Conservation (phyloP, 2,329 filamentous ascomycete species). For the Hypoxylon sp. region DNA sequence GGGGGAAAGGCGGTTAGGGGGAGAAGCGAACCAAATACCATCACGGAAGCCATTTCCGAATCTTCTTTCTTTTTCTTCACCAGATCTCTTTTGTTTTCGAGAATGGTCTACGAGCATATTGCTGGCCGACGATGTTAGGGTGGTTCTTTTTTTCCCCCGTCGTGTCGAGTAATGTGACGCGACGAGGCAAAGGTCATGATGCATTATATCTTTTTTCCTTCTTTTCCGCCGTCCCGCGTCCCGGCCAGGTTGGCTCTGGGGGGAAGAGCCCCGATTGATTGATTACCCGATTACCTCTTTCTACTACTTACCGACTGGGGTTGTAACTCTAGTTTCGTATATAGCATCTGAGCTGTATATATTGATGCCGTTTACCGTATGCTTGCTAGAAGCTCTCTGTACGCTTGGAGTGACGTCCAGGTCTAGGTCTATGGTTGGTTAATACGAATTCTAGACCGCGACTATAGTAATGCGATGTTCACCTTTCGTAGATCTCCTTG, state of each 20-base stretch:
- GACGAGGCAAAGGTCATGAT: constrained; percentile 4
- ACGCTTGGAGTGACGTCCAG: neutral
- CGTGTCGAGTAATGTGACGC: constrained; percentile 5
- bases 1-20: constrained; percentile 1
- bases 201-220: constrained; percentile 1
- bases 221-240: neutral
- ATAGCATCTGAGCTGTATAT: constrained; percentile 45
- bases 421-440: neutral
- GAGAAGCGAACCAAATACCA: constrained; percentile 30
- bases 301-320: constrained; percentile 13
- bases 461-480: neutral
- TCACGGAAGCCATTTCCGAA: constrained; percentile 18
- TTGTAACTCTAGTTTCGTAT: constrained; percentile 42
- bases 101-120: constrained; percentile 36
- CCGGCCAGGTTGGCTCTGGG: constrained; percentile 11
- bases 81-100: constrained; percentile 33
- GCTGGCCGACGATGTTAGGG: constrained; percentile 21
- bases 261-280: constrained; percentile 6
- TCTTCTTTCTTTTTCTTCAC: constrained; percentile 15
- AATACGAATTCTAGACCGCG: neutral
- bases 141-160: neutral
- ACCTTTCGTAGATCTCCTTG: neutral
- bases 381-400: neutral
- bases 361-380: constrained; percentile 22
- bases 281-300: constrained; percentile 12